Conservation (phyloP, 225 moss, liverwort and hornwort species). For the Rhytidiadelphus loreus region DNA sequence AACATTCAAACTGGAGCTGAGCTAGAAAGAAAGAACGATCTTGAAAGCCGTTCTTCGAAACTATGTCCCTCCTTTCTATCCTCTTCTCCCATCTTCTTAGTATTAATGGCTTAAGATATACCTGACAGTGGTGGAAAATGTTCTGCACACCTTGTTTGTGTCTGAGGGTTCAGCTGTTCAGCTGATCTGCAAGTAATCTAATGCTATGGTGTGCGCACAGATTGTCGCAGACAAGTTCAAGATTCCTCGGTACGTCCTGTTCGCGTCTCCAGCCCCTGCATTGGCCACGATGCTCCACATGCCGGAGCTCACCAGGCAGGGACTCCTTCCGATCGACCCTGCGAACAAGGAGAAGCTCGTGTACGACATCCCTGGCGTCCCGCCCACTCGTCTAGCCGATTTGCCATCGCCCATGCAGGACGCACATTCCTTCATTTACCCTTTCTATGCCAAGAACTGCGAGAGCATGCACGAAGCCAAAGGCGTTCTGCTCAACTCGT, state of each 20-base stretch:
- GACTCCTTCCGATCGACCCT: neutral
- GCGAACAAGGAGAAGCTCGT: neutral
- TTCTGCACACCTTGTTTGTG: neutral
- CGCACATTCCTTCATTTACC: neutral
- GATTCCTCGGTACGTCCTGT: constrained; percentile 16
- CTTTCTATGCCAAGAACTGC: neutral
- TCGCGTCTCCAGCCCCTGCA: constrained; percentile 2
- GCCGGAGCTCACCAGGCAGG: constrained; percentile 3
- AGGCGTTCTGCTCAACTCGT: constrained; percentile 15
- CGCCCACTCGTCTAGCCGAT: constrained; percentile 2
- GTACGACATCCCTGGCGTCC: constrained; percentile 20
- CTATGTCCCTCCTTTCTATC: neutral
- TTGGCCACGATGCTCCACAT: constrained; percentile 6
- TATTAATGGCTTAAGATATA: neutral
- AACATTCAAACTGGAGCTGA: no score
- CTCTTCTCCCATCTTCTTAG: neutral
- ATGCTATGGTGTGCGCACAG: neutral
- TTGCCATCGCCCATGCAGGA: constrained; percentile 6
- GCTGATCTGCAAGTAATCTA: neutral
- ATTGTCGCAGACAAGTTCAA: constrained; percentile 13
- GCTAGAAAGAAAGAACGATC: neutral
- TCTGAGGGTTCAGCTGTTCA: neutral
- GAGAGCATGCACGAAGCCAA: constrained; percentile 3
- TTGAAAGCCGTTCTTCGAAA: neutral
- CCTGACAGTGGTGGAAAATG: neutral